phyloP scores from a whole-genome alignment of 2,329 filamentous ascomycete genomes.

The Calonectria naviculata region DNA sequence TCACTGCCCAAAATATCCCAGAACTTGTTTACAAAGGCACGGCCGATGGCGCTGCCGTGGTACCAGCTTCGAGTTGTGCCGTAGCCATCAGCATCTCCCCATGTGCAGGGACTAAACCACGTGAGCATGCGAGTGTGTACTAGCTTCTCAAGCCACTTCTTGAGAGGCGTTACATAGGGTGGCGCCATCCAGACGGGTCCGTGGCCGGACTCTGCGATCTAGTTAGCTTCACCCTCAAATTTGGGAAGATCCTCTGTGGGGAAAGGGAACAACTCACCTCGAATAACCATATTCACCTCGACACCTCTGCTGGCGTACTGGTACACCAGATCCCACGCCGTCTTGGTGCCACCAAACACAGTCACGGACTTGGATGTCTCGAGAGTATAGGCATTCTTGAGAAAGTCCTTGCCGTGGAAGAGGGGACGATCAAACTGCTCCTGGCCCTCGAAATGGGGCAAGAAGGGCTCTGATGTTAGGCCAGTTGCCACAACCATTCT shows the following conservation, averaged over 20 bases:
- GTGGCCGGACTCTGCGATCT: conserved; percentile 51
- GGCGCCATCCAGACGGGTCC: conserved; percentile 68
- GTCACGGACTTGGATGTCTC: conserved; percentile 56
- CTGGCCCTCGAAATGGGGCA: conserved; percentile 59
- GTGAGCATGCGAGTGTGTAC: conserved; percentile 64
- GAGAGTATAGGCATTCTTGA: conserved; percentile 52
- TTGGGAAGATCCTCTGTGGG: not conserved
- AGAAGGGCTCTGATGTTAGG: conserved; percentile 58
- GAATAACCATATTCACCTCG: conserved; percentile 70
- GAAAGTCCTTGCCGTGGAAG: conserved; percentile 63
- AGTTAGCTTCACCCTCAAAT: not conserved
- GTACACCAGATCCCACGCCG: conserved; percentile 74
- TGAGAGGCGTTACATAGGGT: conserved; percentile 70
- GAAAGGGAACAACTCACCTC: conserved; percentile 48
- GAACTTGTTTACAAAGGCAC: conserved; percentile 59
- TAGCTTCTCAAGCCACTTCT: conserved; percentile 71
- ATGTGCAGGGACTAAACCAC: conserved; percentile 75
- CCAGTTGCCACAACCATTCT: conserved; percentile 68
- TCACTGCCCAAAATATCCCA: conserved; percentile 61
- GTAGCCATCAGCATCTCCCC: conserved; percentile 67
- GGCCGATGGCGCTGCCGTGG: conserved; percentile 62
- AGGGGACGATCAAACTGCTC: conserved; percentile 58
- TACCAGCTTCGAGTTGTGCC: conserved; percentile 59
- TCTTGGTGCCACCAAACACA: conserved; percentile 73
- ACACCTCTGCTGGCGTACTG: conserved; percentile 66